These are phyloP conservation scores for Eleusine coracana DNA, from an alignment of 176 grass and related monocot species.

Conservation along the genomic window DNA sequence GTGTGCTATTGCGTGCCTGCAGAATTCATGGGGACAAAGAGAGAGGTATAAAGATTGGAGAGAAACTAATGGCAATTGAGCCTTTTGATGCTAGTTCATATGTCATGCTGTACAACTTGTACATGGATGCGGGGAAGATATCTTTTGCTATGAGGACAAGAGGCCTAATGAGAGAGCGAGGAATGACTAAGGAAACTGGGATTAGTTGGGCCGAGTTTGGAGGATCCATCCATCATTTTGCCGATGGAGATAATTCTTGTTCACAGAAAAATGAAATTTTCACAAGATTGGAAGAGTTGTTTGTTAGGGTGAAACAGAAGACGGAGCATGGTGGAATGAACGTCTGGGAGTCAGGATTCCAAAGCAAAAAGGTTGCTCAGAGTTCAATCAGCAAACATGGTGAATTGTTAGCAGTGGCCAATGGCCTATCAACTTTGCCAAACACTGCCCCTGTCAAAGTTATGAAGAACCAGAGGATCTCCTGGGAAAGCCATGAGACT, in stretches of 20 bases:
- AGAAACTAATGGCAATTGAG: constrained; percentile 64
- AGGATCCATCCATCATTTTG: constrained; percentile 52
- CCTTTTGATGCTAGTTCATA: constrained; percentile 65
- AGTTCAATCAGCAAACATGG: constrained; percentile 56
- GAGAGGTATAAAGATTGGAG: constrained; percentile 48
- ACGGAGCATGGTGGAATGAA: constrained; percentile 27
- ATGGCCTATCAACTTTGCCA: constrained; percentile 53
- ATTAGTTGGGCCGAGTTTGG: constrained; percentile 70
- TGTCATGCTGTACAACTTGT: constrained; percentile 71
- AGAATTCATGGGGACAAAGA: constrained; percentile 63
- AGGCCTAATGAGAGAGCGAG: constrained; percentile 84
- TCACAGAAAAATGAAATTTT: constrained; percentile 37
- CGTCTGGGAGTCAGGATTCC: constrained; percentile 63
- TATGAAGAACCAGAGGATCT: constrained; percentile 84
- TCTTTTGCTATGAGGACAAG: constrained; percentile 84
- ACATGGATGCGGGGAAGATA: constrained; percentile 70
- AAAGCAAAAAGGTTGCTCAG: constrained; percentile 50
- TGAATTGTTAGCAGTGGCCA: constrained; percentile 63
- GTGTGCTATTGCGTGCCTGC: constrained; percentile 59
- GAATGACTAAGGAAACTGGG: constrained; percentile 51
- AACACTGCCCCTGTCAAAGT: constrained; percentile 51
- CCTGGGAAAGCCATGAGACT: constrained; percentile 65
- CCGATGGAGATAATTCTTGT: constrained; percentile 40
- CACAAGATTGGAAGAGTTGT: constrained; percentile 41
- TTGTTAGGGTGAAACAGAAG: constrained; percentile 63